Evolutionary conservation across 2,329 filamentous ascomycete species (phyloP), one percentile per base, ranked within the genome.

Genomic region (Ceratocystiopsis minuta): DNA sequence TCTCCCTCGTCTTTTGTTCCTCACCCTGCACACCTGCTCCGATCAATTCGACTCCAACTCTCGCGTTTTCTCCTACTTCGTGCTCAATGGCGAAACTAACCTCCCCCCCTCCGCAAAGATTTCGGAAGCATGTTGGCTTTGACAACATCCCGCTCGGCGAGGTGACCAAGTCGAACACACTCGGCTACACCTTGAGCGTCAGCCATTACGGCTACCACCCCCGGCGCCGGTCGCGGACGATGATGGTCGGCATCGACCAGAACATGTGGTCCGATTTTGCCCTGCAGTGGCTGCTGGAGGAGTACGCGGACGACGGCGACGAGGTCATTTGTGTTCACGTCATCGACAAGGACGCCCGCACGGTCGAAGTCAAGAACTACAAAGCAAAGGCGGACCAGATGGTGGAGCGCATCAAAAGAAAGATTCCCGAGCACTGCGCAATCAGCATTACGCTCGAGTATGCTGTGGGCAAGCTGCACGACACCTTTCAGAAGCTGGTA

Each of bases 181-280:
- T 67, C 16, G 84, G 84, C 6, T 72, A 94, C 50, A 92, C 85
- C 0, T 66, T 94, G 45, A 86, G 86, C 53, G 75, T 81, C 50
- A 83, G 85, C 54, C 87, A 95, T 58, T 80, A 80, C 50, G 84
- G 87, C 49, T 94, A 90, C 59, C 77, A 83, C 51, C 78, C 78
- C 48, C 78, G 77, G 36, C 78, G 85, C 46, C 72, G 83, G 45
- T 90, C 83, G 42, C 76, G 87, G 41, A 92, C 84, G 10, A 93
- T 94, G 53, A 76, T 95, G 55, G 88, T 87, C 48, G 87, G 87
- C 16, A 81, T 87, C 16, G 87, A 94, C 59, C 82, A 88, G 53
- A 86, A 94, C 52, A 74, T 84, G 45, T 94, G 94, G 59, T 93
- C 85, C 7, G 83, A 93, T 48, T 90, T 88, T 59, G 87, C 87